phyloP scores from a whole-genome alignment of 1,139 yeast genomes.

The Arxiozyma bovina region DNA sequence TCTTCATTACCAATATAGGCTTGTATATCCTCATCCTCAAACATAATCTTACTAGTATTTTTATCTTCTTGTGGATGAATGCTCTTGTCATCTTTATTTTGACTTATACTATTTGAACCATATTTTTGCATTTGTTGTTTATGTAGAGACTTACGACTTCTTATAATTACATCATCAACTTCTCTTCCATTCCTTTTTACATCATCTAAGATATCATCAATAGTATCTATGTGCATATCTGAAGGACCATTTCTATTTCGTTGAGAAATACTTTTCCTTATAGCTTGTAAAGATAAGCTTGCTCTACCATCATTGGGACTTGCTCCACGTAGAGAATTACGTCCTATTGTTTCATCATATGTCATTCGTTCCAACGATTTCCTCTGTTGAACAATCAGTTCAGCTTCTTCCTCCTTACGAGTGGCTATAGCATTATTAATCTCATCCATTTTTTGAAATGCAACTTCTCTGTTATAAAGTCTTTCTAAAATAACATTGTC shows the following conservation, averaged over 20 bases:
- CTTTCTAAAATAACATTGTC: conserved; percentile 85
- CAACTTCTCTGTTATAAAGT: conserved; percentile 49
- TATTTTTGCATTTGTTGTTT: conserved; percentile 53
- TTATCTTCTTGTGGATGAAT: background rate
- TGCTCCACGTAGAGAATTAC: conserved; percentile 16
- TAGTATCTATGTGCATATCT: conserved; percentile 37
- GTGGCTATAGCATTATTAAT: conserved; percentile 50
- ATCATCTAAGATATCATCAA: conserved; percentile 48
- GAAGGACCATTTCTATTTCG: conserved; percentile 23
- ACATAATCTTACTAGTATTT: background rate
- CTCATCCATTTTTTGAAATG: conserved; percentile 53
- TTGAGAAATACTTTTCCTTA: conserved; percentile 24
- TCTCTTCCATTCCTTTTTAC: conserved; percentile 46
- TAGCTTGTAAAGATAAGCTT: conserved; percentile 32
- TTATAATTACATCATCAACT: conserved; percentile 48
- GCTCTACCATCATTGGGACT: conserved; percentile 25
- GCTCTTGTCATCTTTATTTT: conserved; percentile 11
- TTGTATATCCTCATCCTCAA: conserved; percentile 11
- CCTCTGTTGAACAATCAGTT: conserved; percentile 51
- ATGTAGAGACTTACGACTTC: conserved; percentile 57
- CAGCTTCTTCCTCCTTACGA: conserved; percentile 76
- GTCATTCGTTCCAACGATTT: conserved; percentile 28
- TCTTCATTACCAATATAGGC: conserved; percentile 49
- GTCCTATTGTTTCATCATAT: conserved; percentile 15
- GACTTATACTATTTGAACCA: conserved; percentile 25